Conservation (phyloP, 2,329 filamentous ascomycete genomes). For the Arachnopeziza araneosa region DNA sequence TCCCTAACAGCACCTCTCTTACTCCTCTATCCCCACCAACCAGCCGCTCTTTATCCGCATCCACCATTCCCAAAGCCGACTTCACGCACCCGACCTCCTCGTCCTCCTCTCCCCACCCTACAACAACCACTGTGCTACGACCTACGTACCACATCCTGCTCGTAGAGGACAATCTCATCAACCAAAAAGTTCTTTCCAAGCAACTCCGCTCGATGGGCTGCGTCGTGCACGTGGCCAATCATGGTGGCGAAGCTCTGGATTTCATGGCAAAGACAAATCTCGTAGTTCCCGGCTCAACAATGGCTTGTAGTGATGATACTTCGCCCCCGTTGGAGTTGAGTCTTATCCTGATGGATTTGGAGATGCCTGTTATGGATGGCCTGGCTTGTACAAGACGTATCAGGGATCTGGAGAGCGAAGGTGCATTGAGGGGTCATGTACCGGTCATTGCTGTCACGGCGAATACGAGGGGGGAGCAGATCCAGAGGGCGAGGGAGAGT, state of each 20-base stretch:
- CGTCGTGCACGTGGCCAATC: constrained; percentile 56
- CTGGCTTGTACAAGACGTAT: constrained; percentile 38
- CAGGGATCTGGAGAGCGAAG: constrained; percentile 33
- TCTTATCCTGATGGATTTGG: constrained; percentile 43
- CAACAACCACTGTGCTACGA: neutral
- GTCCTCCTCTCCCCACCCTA: neutral
- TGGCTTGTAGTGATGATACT: constrained; percentile 7
- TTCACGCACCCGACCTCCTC: neutral
- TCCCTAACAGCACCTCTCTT: neutral
- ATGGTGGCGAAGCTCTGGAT: constrained; percentile 55
- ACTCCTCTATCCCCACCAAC: neutral
- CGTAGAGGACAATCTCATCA: constrained; percentile 62
- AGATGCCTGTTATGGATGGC: constrained; percentile 46
- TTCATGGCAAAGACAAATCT: constrained; percentile 49
- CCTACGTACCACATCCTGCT: constrained; percentile 43
- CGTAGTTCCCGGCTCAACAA: constrained; percentile 37
- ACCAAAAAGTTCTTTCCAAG: constrained; percentile 58
- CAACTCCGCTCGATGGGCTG: constrained; percentile 54
- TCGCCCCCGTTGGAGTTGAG: constrained; percentile 43
- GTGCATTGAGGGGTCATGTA: constrained; percentile 42
- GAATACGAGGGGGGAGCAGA: constrained; percentile 39
- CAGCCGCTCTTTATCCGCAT: neutral
- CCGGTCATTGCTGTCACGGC: constrained; percentile 44
- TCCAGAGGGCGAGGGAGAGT: constrained; percentile 32
- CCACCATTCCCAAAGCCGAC: neutral